phyloP scores from a whole-genome alignment of 345 rosid genomes.

The Diplotaxis tenuifolia region DNA sequence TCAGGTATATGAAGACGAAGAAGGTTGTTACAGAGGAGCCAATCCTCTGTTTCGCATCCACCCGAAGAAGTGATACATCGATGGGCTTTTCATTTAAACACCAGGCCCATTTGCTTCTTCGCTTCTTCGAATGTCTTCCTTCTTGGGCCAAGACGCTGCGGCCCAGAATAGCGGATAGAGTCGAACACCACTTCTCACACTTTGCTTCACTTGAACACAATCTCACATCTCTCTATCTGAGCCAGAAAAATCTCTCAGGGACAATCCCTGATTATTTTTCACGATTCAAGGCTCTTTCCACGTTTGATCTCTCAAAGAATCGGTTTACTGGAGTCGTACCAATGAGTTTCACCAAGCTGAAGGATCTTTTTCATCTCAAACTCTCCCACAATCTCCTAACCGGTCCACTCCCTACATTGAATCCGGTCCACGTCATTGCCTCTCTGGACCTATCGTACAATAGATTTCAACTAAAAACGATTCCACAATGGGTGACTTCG shows the following conservation, averaged over 20 bases:
- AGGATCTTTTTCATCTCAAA: constrained; percentile 45
- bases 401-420: constrained; percentile 62
- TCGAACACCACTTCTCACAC: no score
- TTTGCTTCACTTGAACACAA: constrained; percentile 49
- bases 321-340: constrained; percentile 53
- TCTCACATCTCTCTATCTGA: constrained; percentile 39
- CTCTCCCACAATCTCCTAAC: constrained; percentile 52
- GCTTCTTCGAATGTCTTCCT: no score
- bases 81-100: no score
- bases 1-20: no score
- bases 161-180: no score
- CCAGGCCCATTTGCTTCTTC: no score
- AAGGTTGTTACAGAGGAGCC: no score
- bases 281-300: constrained; percentile 50
- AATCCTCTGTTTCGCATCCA: no score
- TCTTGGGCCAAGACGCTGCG: no score
- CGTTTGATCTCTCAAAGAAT: constrained; percentile 56
- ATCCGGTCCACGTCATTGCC: constrained; percentile 53
- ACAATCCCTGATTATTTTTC: constrained; percentile 55
- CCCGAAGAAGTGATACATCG: no score
- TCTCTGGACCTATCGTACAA: constrained; percentile 63
- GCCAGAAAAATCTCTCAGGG: constrained; percentile 55
- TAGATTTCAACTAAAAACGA: no score
- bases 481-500: no score
- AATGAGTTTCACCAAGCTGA: constrained; percentile 53